Evolutionary conservation across 257 asterid species (phyloP).

Genomic region (Rauvolfia tetraphylla): DNA sequence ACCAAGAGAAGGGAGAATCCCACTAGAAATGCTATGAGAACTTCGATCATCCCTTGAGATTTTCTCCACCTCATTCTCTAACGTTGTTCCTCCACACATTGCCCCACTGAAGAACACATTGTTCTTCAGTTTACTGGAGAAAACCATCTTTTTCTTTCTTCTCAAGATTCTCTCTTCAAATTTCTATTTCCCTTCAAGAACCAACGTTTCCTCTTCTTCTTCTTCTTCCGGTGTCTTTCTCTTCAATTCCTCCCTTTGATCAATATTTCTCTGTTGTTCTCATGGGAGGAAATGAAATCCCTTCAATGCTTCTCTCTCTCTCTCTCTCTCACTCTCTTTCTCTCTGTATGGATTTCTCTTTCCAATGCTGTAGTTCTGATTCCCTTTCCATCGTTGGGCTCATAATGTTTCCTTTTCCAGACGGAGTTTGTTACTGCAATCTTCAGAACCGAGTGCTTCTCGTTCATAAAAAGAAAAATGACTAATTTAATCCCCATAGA

Average conservation of each 20-base stretch:
- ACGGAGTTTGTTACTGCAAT: not conserved
- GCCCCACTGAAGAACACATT: not conserved
- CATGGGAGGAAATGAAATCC: not conserved
- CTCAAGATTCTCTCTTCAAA: not conserved
- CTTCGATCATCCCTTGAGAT: constrained; percentile 44
- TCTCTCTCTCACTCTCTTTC: not conserved
- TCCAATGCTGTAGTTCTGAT: not conserved
- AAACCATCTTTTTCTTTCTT: not conserved
- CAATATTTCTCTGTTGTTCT: not conserved
- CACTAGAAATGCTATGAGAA: constrained; percentile 45
- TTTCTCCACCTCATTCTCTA: constrained; percentile 33
- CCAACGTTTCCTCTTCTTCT: not conserved
- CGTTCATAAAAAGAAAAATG: not conserved
- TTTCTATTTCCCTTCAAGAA: not conserved
- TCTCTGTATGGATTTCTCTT: not conserved
- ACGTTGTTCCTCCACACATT: not conserved
- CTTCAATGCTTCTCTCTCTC: not conserved
- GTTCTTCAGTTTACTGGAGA: not conserved
- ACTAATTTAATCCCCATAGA: no score
- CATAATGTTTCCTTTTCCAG: not conserved
- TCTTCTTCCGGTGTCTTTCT: not conserved
- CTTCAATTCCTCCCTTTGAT: not conserved
- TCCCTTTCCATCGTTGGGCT: not conserved
- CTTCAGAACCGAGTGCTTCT: not conserved
- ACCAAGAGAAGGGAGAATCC: constrained; percentile 69